Conservation (phyloP, 2,329 filamentous ascomycete species). For the Ophiostoma novo-ulmi region DNA sequence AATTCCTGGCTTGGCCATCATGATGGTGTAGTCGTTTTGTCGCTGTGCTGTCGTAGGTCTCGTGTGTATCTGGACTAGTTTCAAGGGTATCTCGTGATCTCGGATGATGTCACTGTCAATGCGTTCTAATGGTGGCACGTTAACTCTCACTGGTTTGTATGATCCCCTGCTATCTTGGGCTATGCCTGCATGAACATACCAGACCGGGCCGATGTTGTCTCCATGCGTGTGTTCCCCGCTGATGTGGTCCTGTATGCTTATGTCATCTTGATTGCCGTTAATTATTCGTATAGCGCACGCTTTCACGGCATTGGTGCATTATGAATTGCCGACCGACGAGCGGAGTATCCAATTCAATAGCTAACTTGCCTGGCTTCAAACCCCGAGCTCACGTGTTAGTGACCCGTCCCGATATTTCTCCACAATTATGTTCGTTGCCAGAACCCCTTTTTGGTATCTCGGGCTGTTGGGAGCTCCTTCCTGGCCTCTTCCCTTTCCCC, state of each 20-base stretch:
- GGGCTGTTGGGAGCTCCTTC: not conserved
- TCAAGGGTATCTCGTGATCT: not conserved
- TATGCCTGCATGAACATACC: not conserved
- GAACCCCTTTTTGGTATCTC: not conserved
- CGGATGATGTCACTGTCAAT: not conserved
- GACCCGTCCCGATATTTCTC: not conserved
- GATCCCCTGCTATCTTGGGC: not conserved
- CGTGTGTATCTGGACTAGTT: not conserved
- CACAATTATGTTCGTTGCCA: not conserved
- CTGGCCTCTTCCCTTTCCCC: conserved; percentile 3
- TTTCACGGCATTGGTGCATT: not conserved
- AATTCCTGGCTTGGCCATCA: conserved; percentile 15
- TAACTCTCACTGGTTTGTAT: not conserved
- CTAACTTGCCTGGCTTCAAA: not conserved
- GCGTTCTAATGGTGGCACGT: not conserved
- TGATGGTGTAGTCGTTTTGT: not conserved
- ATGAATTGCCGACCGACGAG: conserved; percentile 9
- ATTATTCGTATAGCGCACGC: not conserved
- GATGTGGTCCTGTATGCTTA: not conserved
- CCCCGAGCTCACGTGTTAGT: not conserved
- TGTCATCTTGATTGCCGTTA: not conserved
- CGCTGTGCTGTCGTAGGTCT: not conserved
- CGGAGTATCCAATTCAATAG: not conserved
- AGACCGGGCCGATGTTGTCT: conserved; percentile 6
- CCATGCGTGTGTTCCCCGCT: not conserved